Evolutionary conservation across 106 monocot genomes (phyloP), one percentile per base, ranked within the genome.

Genomic region (Dendrobium officinale): DNA sequence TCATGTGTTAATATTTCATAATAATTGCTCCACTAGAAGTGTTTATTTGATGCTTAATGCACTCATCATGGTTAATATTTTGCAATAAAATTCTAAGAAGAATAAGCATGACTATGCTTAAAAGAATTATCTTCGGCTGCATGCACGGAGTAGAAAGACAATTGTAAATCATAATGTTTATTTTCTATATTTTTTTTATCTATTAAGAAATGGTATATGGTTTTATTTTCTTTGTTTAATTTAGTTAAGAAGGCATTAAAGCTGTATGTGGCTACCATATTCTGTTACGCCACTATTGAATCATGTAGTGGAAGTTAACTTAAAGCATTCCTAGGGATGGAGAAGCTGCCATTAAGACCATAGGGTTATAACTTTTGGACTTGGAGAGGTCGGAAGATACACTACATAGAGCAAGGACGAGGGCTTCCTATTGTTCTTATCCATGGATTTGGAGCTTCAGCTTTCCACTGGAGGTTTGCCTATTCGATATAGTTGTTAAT

Each of bases 371-470:
- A 98, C 59, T 98, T 84, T 82, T 98, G 94, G 97, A 94, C 88
- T 41, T 98, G 94, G 97, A 87, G 83, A 82, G 97, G 91, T 73
- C 92, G 45, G 79, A 94, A 88, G 85, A 98, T 98, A 89, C 97
- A 98, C 77, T 98, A 94, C 82, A 85, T 98, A 11, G 90, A 89
- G 77, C 86, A 98, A 85, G 97, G 97, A 75, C 81, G 48, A 55
- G 97, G 94, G 9, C 82, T 42, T 55, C 88, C 97, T 4, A 64
- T 98, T 86, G 94, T 94, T 81, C 94, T 98, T 78, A 92, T 98
- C 27, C 97, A 98, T 88, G 97, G 94, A 61, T 98, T 98, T 86
- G 97, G 97, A 56, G 97, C 94, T 80, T 98, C 94, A 40, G 90
- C 94, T 66, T 98, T 89, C 85, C 97, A 98, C 61, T 98, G 94